Percentiles rank a stretch among this genome's conserved stretches.
Conservation (phyloP, 192 early-diverging fungal genomes). For the Coemansia sp. region DNA sequence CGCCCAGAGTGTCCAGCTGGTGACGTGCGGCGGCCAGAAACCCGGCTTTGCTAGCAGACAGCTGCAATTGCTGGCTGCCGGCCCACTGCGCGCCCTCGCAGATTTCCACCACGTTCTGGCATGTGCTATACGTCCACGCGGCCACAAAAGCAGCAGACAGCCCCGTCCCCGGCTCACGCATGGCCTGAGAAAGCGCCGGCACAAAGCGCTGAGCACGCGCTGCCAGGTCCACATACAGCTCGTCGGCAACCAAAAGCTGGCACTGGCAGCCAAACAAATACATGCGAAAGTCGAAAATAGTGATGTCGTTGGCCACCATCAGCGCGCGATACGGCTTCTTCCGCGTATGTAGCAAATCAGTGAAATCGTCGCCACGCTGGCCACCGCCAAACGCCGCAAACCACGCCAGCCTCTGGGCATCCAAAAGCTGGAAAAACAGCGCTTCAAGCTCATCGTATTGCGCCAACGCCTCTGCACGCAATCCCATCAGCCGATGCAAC, state of each 20-base stretch:
- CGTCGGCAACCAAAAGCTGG: slow-evolving; percentile 69
- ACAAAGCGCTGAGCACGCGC: slow-evolving; percentile 45
- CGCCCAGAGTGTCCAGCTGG: slow-evolving; percentile 50
- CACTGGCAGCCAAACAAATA: slow-evolving; percentile 95
- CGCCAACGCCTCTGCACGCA: slow-evolving; percentile 84
- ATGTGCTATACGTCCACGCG: slow-evolving; percentile 48
- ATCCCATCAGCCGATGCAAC: slow-evolving; percentile 83
- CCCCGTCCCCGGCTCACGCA: slow-evolving; percentile 42
- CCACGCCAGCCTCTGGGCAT: slow-evolving; percentile 86
- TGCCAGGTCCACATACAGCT: slow-evolving; percentile 48
- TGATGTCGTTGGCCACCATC: slow-evolving; percentile 87
- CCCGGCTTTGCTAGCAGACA: slow-evolving; percentile 52
- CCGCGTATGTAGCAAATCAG: slow-evolving; percentile 72
- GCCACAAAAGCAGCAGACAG: slow-evolving; percentile 39
- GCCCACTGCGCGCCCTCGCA: slow-evolving; percentile 40
- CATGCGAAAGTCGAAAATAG: slow-evolving; percentile 94
- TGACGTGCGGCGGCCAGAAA: slow-evolving; percentile 43
- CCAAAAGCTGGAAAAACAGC: slow-evolving; percentile 86
- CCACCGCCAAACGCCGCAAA: slow-evolving; percentile 90
- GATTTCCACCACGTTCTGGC: slow-evolving; percentile 53
- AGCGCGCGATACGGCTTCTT: slow-evolving; percentile 82
- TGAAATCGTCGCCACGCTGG: slow-evolving; percentile 83
- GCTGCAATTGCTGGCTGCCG: not conserved
- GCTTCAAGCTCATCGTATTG: slow-evolving; percentile 99
- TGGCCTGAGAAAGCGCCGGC: slow-evolving; percentile 23